Base-by-base conservation (phyloP, 345 rosid genomes). In the Euphorbia peplus region DNA sequence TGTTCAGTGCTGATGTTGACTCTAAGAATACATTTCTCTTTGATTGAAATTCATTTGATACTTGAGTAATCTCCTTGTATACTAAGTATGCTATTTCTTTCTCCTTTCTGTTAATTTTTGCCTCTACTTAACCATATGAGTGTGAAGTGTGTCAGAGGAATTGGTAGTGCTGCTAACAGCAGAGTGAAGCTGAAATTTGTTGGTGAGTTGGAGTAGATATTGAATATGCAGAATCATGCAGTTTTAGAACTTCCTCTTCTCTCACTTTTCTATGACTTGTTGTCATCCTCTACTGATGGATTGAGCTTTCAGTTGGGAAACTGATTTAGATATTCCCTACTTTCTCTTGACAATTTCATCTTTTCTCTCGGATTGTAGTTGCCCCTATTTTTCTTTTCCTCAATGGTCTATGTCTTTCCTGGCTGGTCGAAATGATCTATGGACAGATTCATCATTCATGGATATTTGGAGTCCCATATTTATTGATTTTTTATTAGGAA, bases 221-320 rank as follows among this genome's bases (percentile, higher is more conserved):
- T 44, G 8, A 5, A 14, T 16, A 60, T 19, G 13, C 24, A 16
- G 63, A 16, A 18, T 5, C 0, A 4, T 16, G 14, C 11, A 15
- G 2, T 10, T 14, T n/a, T 30, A 18, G n/a, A 32, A n/a, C 22
- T 60, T 60, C 24, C 63, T 30, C 4, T 4, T 18, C 5, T 18
- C 3, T 32, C 35, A 4, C 10, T 14, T 0, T 13, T 11, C 16
- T 24, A 8, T 11, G 10, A 57, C 21, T 29, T 30, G 47, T 19
- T 15, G 32, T 30, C 30, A 15, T 7, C 24, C 4, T 28, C 39
- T 57, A 21, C 7, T 15, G 39, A 15, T 57, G 37, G 21, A 39
- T 57, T 57, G 41, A 29, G 35, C 61, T 57, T 28, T 16, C 61
- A 29, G 61, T 57, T 28, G 2, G 15, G n/a, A 57, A 57, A 57